Evolutionary conservation across 192 early-diverging fungal genomes (phyloP), one percentile per base, ranked within the genome.

Genomic region (Backusella sp.): DNA sequence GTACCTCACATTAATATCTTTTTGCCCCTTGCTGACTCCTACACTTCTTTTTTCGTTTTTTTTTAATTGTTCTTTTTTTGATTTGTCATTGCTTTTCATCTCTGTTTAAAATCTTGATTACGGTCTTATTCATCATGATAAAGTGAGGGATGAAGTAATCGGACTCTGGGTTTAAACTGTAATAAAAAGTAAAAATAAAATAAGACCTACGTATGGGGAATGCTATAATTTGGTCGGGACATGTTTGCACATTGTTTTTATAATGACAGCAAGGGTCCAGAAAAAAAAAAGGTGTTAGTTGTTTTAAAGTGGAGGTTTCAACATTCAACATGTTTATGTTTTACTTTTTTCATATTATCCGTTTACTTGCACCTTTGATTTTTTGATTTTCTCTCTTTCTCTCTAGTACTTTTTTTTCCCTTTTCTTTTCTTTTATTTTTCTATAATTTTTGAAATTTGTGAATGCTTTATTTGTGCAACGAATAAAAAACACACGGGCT

Each of bases 381-480:
- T 11, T 26, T 32, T 32, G 32, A 21, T 21, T 59, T 59, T 52
- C 23, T 23, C 9, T 59, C 53, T 59, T 59, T 1, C 46, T 44
- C 15, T 14, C 0, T 44, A 4, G 15, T 44, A 14, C 37, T 53
- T 53, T 53, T n/a, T 53, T 21, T 21, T 21, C 1, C 21, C 6
- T 53, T 6, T 53, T 53, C 1, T 52, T 52, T 21, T 19, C 0
- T 49, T n/a, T 37, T 37, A n/a, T 9, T 1, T 39, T 39, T 39
- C 37, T 39, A 39, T 39, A 39, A 44, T 17, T 14, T 44, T n/a
- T n/a, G 46, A 49, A 44, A 49, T 7, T 49, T 49, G 19, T 7
- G 56, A 62, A 28, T 62, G 23, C 56, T 62, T 62, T 62, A 62
- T 62, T 62, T 62, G 56, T 62, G 56, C 21, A 62, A 62, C 56